Base-by-base conservation (phyloP, 2,329 filamentous ascomycete species). In the Laburnicola sp. region DNA sequence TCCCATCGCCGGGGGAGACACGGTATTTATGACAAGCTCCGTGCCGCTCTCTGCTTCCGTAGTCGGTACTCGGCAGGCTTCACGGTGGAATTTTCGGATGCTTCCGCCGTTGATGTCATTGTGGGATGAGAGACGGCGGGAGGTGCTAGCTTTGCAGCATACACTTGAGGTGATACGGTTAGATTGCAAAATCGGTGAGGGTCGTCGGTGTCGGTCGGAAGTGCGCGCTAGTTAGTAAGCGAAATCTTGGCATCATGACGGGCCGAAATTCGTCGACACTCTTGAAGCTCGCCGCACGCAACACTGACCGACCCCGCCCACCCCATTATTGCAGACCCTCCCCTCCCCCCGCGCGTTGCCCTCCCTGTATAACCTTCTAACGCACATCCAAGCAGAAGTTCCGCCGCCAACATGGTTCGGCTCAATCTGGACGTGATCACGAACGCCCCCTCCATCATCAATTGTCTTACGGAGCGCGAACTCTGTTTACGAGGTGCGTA, bases 391-490 rank as follows among this genome's bases (percentile, higher is more conserved):
- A 26, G 26, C 21, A 9, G 22, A 45, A n/a, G 3, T 10, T 8
- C 46, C 30, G 53, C 47, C 54, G 64, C 66, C 71, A 78, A 59
- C 41, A 97, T 99, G 94, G 87, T 16, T 16, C 16, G 93, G 82
- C 86, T 99, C 78, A 97, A 93, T 58, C 87, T 90, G 64, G 94
- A 97, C 76, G 86, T 97, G 70, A 95, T 99, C 78, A 85, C 91
- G 76, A 86, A 85, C 76, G 96, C 94, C 72, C 88, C 96, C 64
- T 97, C 93, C 75, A 99, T 97, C 82, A 88, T 97, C 78, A 99
- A 97, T 78, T 92, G 93, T 74, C 84, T 99, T 76, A 96, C 94
- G 80, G 94, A 99, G 83, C 91, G 94, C 76, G 94, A 99, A 84
- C 86, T 99, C 75, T 92, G 97, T 82, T 90, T 99, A 69, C 87